A percentile compares a stretch with the other conserved stretches of the same genome.
Evolutionary conservation across 495 filamentous ascomycete genomes (phyloP).

Genomic region (Evansstolkia leycettana): DNA sequence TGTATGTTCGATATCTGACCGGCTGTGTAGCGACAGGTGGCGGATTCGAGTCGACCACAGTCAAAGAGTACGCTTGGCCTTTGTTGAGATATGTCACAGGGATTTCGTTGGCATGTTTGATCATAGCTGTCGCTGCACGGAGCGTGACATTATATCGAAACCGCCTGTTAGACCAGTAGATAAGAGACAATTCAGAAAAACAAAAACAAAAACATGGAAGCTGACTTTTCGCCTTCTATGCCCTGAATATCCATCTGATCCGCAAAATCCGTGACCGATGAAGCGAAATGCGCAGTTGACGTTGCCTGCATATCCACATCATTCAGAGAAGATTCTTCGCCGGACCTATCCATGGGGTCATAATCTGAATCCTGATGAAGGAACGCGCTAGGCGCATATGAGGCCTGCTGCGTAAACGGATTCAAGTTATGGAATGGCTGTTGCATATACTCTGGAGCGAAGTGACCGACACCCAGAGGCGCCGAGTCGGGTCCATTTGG

Average conservation of each 20-base stretch:
- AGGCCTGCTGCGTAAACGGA: slow-evolving; percentile 52
- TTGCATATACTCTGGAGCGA: slow-evolving; percentile 49
- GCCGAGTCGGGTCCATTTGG: slow-evolving; percentile 24
- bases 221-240: slow-evolving; percentile 37
- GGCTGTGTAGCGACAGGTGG: slow-evolving; percentile 31
- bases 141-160: slow-evolving; percentile 87
- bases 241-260: slow-evolving; percentile 15
- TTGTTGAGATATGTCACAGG: slow-evolving; percentile 96
- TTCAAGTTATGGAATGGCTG: slow-evolving; percentile 64
- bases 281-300: slow-evolving; percentile 14
- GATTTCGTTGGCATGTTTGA: slow-evolving; percentile 74
- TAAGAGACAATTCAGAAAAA: slow-evolving; percentile 4
- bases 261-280: slow-evolving; percentile 14
- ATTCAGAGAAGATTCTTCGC: slow-evolving; percentile 46
- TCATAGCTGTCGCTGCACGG: slow-evolving; percentile 95
- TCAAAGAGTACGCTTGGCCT: slow-evolving; percentile 78
- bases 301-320: slow-evolving; percentile 31
- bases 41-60: slow-evolving; percentile 53
- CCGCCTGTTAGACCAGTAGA: slow-evolving; percentile 42
- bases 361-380: slow-evolving; percentile 64
- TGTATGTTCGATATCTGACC: slow-evolving; percentile 65
- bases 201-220: slow-evolving; percentile 2
- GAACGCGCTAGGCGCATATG: slow-evolving; percentile 73
- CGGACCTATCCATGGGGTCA: slow-evolving; percentile 57
- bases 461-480: slow-evolving; percentile 40